Conservation (phyloP, 2,329 filamentous ascomycete species). For the Colletotrichum acutatum region DNA sequence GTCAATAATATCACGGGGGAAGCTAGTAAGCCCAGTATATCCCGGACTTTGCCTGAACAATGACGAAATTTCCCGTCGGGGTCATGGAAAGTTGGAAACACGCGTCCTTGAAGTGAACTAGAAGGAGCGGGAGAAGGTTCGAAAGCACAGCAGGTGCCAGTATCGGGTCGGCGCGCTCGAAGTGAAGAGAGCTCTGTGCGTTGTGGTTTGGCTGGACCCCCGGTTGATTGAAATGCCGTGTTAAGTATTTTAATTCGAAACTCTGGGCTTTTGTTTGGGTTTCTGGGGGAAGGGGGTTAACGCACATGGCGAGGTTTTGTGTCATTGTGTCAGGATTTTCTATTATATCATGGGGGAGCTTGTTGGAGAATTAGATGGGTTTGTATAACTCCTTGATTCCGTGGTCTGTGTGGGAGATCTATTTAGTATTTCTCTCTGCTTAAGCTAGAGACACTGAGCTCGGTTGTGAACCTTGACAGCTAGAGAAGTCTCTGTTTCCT, state of each 20-base stretch:
- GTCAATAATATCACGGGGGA: too few relatives aligned
- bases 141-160: neutral
- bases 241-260: neutral
- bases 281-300: neutral
- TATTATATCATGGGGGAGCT: neutral
- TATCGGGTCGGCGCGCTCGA: slow-evolving; percentile 7
- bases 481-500: too few relatives aligned
- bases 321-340: slow-evolving; percentile 7
- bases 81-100: neutral
- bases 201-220: neutral
- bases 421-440: neutral
- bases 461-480: neutral
- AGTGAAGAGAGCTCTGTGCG: neutral
- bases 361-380: neutral
- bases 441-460: neutral
- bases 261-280: neutral
- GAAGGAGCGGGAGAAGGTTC: neutral
- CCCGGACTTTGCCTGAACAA: neutral
- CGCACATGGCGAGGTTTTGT: neutral
- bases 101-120: neutral
- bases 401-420: neutral
- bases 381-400: neutral
- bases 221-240: neutral
- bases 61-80: neutral
- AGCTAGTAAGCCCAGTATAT: too few relatives aligned